phyloP scores from a whole-genome alignment of 352 stramenopile species.

The Bremia lactucae region DNA sequence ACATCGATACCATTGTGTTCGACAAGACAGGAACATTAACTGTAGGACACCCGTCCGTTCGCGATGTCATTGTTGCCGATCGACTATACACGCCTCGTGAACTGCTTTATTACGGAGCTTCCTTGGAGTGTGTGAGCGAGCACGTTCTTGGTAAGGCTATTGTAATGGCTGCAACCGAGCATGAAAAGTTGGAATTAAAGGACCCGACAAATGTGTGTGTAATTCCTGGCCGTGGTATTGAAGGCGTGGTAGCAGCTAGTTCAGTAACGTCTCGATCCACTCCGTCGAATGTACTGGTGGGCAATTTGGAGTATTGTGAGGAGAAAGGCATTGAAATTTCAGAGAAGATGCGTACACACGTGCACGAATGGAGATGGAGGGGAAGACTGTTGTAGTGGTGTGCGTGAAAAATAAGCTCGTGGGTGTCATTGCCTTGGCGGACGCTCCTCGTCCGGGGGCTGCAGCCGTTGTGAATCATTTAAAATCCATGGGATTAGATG shows the following conservation, averaged over 20 bases:
- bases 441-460: slow-evolving; percentile 64
- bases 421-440: slow-evolving; percentile 65
- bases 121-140: slow-evolving; percentile 78
- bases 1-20: slow-evolving; percentile 86
- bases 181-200: slow-evolving; percentile 66
- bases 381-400: slow-evolving; percentile 79
- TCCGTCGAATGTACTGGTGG: slow-evolving; percentile 46
- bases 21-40: slow-evolving; percentile 92
- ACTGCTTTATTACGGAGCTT: slow-evolving; percentile 71
- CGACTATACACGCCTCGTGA: slow-evolving; percentile 49
- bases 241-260: slow-evolving; percentile 38
- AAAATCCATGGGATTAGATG: slow-evolving; percentile 71
- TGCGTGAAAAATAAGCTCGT: slow-evolving; percentile 56
- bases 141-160: slow-evolving; percentile 81
- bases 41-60: slow-evolving; percentile 62
- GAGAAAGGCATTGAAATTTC: slow-evolving; percentile 61
- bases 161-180: slow-evolving; percentile 57
- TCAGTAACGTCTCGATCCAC: slow-evolving; percentile 9
- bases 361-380: slow-evolving; percentile 79
- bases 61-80: slow-evolving; percentile 63
- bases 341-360: slow-evolving; percentile 48
- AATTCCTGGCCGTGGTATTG: slow-evolving; percentile 66
- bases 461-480: slow-evolving; percentile 61
- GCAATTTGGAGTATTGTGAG: slow-evolving; percentile 73
- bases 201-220: slow-evolving; percentile 70